Evolutionary conservation across 768 basidiomycete genomes (phyloP), one percentile per base, ranked within the genome.

Genomic region (Boletus patriciae): DNA sequence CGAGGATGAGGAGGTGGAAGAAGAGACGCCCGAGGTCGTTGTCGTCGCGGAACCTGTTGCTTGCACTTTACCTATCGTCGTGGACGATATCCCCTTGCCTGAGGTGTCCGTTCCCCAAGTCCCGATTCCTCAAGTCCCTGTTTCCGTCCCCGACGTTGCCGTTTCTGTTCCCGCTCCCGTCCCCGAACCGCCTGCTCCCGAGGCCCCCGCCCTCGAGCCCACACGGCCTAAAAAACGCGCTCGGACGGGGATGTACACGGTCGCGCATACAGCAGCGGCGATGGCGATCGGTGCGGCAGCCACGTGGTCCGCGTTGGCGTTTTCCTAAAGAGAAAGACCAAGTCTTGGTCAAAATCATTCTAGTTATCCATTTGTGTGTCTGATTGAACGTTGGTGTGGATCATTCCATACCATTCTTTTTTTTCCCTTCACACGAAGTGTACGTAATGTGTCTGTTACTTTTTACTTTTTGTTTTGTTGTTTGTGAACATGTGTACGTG

Each of bases 301-400:
- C 4, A 80, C 88, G 3, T 90, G 88, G 88, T 82, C 84, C 18
- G 86, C 86, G 25, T 70, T 91, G 55, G 88, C 88, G 1, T 90
- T 85, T 69, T 76, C 74, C 58, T 87, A 64, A 78, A 43, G 50
- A 42, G 23, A 25, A 42, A 38, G n/a, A 29, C 36, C 29, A n/a
- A 18, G n/a, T 33, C 25, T 25, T 25, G 47, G n/a, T 54, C 37
- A 40, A 23, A n/a, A 40, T 50, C 45, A 36, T 58, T 23, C 31
- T 9, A 10, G 3, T 19, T 15, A 18, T n/a, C 10, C 16, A 10
- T 47, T 15, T n/a, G 18, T 46, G 38, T 18, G 19, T 25, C n/a
- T 31, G 37, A 12, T 36, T 36, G 37, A 33, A 36, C n/a, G 7
- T 27, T 40, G 47, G 33, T 6, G 15, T 43, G 45, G 19, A 7